Evolutionary conservation across 176 grass and related monocot genomes (phyloP), one percentile per base, ranked within the genome.

Genomic region (Musa schizocarpa): DNA sequence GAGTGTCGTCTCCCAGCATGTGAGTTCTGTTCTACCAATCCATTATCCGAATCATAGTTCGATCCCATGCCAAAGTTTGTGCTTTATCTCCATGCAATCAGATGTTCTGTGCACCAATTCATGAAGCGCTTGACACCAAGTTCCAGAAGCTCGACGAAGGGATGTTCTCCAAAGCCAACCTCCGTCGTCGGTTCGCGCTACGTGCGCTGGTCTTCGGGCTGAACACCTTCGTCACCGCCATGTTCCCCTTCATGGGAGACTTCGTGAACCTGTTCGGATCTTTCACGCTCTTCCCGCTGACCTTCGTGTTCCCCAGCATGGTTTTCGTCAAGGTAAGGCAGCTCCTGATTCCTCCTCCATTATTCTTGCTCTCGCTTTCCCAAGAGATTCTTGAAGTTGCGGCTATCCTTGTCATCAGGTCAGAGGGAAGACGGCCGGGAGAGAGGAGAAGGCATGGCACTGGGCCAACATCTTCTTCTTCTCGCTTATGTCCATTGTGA

Each of bases 171-270:
- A 74, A 83, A 19, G 65, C 86, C 81, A 96, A 96, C 84, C 83
- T 96, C 22, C 24, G 77, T 52, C 78, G 86, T 0, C 72, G 92
- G 9, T 67, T 92, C 80, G 23, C 83, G n/a, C 69, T 79, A 55
- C 71, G 92, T 54, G 88, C 43, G n/a, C 2, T 87, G 25, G 54
- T 96, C 50, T 96, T 96, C 53, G 89, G 78, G 43, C 51, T 80
- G 53, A 96, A 96, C 92, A 53, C 85, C 61, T 78, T 96, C 73
- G 75, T 96, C 67, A 83, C 86, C 11, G 86, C 89, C 56, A 66
- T 92, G 52, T 92, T 96, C 80, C 92, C 92, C 0, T 96, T 96
- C 85, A 96, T 96, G 89, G 92, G 92, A 19, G 89, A 96, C 82
- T 89, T 96, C 58, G 92, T 96, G 52, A 96, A 92, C 84, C 86